Evolutionary conservation across 2,329 filamentous ascomycete species (phyloP).

Genomic region (Zymoseptoria ardabiliae): DNA sequence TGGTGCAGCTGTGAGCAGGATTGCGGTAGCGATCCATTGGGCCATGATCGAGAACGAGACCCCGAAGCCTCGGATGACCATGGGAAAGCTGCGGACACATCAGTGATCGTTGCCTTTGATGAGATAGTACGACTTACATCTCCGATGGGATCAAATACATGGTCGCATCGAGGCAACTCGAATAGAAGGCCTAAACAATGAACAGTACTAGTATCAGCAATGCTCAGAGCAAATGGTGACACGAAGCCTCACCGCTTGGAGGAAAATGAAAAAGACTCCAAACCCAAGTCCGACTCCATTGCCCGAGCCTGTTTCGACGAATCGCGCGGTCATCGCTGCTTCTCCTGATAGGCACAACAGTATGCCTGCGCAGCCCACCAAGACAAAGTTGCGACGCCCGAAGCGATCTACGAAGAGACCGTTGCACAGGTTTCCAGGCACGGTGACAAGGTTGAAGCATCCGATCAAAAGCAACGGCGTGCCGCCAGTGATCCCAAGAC

Average conservation of each 20-base stretch:
- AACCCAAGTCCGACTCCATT: slow-evolving; percentile 6
- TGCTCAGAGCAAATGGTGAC: background rate
- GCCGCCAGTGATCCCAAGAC: slow-evolving; percentile 1
- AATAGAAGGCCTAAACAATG: background rate
- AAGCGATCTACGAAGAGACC: slow-evolving; percentile 7
- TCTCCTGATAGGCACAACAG: slow-evolving; percentile 4
- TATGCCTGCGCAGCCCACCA: slow-evolving; percentile 6
- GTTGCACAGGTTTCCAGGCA: background rate
- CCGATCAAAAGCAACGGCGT: slow-evolving; percentile 3
- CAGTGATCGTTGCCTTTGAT: background rate
- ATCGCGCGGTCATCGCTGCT: slow-evolving; percentile 6
- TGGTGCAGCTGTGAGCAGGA: slow-evolving; percentile 12
- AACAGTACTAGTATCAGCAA: background rate
- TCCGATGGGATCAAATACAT: slow-evolving; percentile 2
- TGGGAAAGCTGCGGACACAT: slow-evolving; percentile 10
- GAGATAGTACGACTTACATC: background rate
- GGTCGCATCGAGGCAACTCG: slow-evolving; percentile 3
- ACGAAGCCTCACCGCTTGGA: background rate
- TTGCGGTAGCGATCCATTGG: slow-evolving; percentile 10
- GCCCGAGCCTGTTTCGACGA: slow-evolving; percentile 4
- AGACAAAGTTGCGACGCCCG: slow-evolving; percentile 6
- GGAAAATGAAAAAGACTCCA: slow-evolving; percentile 8
- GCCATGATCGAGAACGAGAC: slow-evolving; percentile 9
- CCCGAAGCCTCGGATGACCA: slow-evolving; percentile 11
- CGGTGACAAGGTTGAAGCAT: slow-evolving; percentile 1